These are phyloP conservation scores for Salinomyces thailandicus DNA, from an alignment of 2,329 filamentous ascomycete genomes.

Conservation along the genomic window DNA sequence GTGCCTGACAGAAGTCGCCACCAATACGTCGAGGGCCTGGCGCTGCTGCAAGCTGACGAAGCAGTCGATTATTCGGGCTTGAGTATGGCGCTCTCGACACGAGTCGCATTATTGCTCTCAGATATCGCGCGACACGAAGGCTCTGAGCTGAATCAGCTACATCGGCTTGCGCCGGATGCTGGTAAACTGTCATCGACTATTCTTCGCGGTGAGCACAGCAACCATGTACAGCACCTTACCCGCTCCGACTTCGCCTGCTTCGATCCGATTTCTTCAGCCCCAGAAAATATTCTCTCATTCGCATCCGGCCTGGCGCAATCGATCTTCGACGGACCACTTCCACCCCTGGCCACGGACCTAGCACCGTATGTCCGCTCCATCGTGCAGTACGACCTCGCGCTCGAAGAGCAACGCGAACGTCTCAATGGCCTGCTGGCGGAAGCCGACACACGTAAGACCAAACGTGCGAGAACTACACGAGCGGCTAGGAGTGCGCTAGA, in stretches of 20 bases:
- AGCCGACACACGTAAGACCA: constrained; percentile 39
- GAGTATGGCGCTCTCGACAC: constrained; percentile 25
- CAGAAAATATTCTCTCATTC: constrained; percentile 23
- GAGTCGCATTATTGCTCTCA: constrained; percentile 7
- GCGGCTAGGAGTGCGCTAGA: constrained; percentile 68
- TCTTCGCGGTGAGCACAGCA: not conserved
- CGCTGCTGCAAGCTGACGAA: constrained; percentile 44
- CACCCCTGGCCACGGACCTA: constrained; percentile 60
- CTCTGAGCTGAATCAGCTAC: not conserved
- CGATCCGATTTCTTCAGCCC: constrained; percentile 38
- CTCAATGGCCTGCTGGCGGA: constrained; percentile 54
- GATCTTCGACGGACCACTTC: constrained; percentile 62
- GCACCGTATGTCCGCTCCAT: constrained; percentile 87
- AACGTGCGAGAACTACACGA: constrained; percentile 59
- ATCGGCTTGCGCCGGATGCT: not conserved
- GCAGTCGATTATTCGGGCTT: constrained; percentile 35
- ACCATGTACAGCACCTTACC: constrained; percentile 19
- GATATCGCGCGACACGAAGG: not conserved
- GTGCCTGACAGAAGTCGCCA: constrained; percentile 43
- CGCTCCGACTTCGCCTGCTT: constrained; percentile 39
- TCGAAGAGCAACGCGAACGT: constrained; percentile 57
- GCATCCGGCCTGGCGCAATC: constrained; percentile 51
- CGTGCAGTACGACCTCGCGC: constrained; percentile 59
- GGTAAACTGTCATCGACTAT: not conserved
- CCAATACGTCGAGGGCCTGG: constrained; percentile 45